These are phyloP conservation scores for Aureobasidium sp. DNA, from an alignment of 2,329 filamentous ascomycete genomes.

Conservation along the genomic window DNA sequence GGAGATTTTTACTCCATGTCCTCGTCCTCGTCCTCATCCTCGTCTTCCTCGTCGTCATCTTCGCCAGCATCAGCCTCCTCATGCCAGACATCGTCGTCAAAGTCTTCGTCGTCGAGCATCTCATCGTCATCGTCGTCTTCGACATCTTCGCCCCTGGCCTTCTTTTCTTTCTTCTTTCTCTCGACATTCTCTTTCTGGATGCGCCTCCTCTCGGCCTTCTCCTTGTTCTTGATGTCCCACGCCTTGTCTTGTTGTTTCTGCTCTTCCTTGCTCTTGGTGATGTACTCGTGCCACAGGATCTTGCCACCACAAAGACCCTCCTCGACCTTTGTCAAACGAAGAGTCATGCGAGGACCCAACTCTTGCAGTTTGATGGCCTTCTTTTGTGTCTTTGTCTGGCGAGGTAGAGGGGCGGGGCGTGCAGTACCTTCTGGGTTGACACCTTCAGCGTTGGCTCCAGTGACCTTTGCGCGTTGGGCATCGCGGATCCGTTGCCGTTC, in stretches of 20 bases:
- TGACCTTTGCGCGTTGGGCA: constrained; percentile 16
- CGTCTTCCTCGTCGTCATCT: constrained; percentile 35
- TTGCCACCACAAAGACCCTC: constrained; percentile 85
- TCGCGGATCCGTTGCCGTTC: constrained; percentile 39
- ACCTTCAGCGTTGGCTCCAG: constrained; percentile 18
- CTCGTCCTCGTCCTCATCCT: constrained; percentile 23
- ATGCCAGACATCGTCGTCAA: constrained; percentile 45
- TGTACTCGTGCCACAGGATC: constrained; percentile 95
- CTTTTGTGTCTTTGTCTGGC: constrained; percentile 56
- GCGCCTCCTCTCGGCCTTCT: constrained; percentile 75
- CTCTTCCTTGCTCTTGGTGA: constrained; percentile 76
- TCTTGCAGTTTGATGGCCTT: constrained; percentile 88
- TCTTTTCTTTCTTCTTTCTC: constrained; percentile 64
- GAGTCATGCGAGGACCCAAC: constrained; percentile 79
- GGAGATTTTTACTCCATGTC: constrained; percentile 13
- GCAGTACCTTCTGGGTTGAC: constrained; percentile 20
- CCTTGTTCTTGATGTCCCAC: constrained; percentile 70
- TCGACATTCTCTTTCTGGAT: constrained; percentile 88
- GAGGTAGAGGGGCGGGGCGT: constrained; percentile 34
- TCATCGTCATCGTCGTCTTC: constrained; percentile 35
- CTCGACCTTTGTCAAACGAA: constrained; percentile 91
- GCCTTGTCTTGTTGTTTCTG: constrained; percentile 69
- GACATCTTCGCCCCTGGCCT: constrained; percentile 35
- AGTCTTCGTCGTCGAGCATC: constrained; percentile 36
- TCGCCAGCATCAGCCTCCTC: constrained; percentile 46